phyloP scores from a whole-genome alignment of 164 flowering plant genomes.

The Tinospora cordifolia region DNA sequence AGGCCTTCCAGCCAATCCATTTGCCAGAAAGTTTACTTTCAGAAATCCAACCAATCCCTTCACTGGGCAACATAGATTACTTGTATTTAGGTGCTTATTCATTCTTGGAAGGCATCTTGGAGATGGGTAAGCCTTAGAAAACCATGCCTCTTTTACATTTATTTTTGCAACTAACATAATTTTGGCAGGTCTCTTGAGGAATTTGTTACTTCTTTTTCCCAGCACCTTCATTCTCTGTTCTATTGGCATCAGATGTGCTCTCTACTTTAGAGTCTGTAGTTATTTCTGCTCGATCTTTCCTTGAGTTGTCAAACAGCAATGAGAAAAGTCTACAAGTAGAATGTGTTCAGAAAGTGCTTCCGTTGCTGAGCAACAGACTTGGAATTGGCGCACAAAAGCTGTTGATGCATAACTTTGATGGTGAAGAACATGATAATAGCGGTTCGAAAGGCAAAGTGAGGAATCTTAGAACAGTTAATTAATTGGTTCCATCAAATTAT shows the following conservation, averaged over 20 bases:
- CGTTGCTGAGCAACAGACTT: conserved; percentile 38
- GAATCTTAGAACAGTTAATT: neutral
- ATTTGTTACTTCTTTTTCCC: conserved; percentile 26
- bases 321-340: conserved; percentile 20
- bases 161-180: conserved; percentile 1
- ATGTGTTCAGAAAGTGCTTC: conserved; percentile 27
- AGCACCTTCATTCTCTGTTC: conserved; percentile 59
- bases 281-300: conserved; percentile 31
- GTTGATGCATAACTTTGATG: conserved; percentile 44
- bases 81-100: conserved; percentile 56
- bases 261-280: conserved; percentile 51
- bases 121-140: conserved; percentile 30
- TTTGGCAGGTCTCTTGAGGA: neutral
- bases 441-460: conserved; percentile 53
- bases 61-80: conserved; percentile 51
- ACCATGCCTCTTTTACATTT: conserved; percentile 4
- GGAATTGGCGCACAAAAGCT: conserved; percentile 50
- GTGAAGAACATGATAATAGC: conserved; percentile 26
- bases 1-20: conserved; percentile 48
- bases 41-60: conserved; percentile 35
- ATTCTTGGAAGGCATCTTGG: conserved; percentile 49
- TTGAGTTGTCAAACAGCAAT: conserved; percentile 24
- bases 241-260: conserved; percentile 57
- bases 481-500: no score
- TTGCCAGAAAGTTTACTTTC: conserved; percentile 29